A percentile compares a stretch with the other conserved stretches of the same genome.
Evolutionary conservation across 192 early-diverging fungal genomes (phyloP).

Genomic region (Radiomyces spectabilis): DNA sequence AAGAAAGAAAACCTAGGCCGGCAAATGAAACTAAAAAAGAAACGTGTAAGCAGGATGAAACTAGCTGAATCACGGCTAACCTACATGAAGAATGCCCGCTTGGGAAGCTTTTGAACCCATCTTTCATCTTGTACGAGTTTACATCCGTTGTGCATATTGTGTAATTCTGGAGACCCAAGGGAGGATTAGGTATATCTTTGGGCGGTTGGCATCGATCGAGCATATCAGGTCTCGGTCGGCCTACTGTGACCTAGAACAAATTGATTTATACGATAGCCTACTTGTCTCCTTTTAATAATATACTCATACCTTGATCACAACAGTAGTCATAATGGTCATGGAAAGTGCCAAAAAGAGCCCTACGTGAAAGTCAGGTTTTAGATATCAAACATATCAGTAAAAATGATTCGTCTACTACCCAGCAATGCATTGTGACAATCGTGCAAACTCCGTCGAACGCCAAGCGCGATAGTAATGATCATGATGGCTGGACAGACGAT

Average conservation of each 20-base stretch:
- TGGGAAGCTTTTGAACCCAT: conserved; percentile 84
- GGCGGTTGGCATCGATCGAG: conserved; percentile 39
- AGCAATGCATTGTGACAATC: conserved; percentile 36
- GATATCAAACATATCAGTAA: neutral
- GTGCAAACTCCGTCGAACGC: conserved; percentile 22
- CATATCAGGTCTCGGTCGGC: conserved; percentile 48
- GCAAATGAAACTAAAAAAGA: conserved; percentile 52
- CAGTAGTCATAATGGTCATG: conserved; percentile 37
- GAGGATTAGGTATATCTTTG: conserved; percentile 36
- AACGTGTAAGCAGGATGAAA: neutral
- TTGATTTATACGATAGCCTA: neutral
- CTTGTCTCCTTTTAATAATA: neutral
- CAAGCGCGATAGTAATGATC: conserved; percentile 22
- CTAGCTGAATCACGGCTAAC: neutral
- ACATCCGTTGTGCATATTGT: conserved; percentile 51
- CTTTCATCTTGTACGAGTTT: conserved; percentile 37
- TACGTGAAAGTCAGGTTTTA: neutral
- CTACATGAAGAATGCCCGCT: conserved; percentile 81
- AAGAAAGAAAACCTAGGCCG: conserved; percentile 58
- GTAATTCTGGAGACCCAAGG: conserved; percentile 49
- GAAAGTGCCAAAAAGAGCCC: conserved; percentile 38
- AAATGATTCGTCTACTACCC: conserved; percentile 9
- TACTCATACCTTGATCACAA: conserved; percentile 31
- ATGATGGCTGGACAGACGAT: conserved; percentile 25
- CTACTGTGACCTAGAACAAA: conserved; percentile 29